Conservation (phyloP, 129 eudicot species). For the Rutidosis leptorrhynchoides region DNA sequence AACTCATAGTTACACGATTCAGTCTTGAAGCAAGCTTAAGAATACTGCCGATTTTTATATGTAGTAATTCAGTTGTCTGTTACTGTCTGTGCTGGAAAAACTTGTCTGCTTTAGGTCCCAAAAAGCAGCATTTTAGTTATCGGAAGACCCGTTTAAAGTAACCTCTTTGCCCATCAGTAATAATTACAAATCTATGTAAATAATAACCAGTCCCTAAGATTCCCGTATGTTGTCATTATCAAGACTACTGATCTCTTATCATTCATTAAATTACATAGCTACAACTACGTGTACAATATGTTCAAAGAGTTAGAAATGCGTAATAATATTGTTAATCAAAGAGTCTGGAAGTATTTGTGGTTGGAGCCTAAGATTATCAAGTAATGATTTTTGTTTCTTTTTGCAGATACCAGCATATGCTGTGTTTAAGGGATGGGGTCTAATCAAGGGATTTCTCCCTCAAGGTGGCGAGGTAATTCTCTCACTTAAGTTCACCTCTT, state of each 20-base stretch:
- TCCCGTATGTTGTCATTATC: neutral
- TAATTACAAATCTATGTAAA: no score
- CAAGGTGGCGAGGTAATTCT: conserved; percentile 65
- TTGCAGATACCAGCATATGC: conserved; percentile 71
- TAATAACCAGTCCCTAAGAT: neutral
- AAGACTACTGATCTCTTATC: neutral
- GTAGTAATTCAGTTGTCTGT: neutral
- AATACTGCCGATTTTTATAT: neutral
- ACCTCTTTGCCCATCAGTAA: conserved; percentile 2
- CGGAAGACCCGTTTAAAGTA: neutral
- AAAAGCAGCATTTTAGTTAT: neutral
- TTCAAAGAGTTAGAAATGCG: neutral
- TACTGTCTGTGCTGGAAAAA: neutral
- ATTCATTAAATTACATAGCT: neutral
- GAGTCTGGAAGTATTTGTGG: neutral
- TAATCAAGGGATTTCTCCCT: conserved; percentile 73
- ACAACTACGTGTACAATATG: neutral
- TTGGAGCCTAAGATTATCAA: neutral
- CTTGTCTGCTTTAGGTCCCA: neutral
- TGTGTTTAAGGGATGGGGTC: conserved; percentile 65
- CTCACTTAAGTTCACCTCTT: neutral
- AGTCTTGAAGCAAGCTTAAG: neutral
- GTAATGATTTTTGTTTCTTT: neutral
- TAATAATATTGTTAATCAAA: neutral
- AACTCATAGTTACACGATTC: neutral